These are phyloP conservation scores for Candida sanyiensis DNA, from an alignment of 805 yeast species.

Conservation along the genomic window DNA sequence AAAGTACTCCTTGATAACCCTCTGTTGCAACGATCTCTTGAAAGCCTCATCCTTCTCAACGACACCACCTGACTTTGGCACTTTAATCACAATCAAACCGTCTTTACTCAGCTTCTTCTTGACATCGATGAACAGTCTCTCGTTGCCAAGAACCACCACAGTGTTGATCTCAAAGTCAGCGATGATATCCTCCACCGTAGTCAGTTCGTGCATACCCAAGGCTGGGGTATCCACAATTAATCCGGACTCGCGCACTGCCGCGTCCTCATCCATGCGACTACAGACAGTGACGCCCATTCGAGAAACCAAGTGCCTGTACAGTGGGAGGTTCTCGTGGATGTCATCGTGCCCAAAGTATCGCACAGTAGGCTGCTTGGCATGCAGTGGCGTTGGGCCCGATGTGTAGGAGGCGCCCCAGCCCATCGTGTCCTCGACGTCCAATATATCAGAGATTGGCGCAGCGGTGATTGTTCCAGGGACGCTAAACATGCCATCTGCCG, in stretches of 20 bases:
- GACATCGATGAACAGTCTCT: slow-evolving; percentile 59
- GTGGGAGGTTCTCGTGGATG: slow-evolving; percentile 36
- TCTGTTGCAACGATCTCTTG: slow-evolving; percentile 66
- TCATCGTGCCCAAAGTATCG: slow-evolving; percentile 70
- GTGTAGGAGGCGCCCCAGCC: slow-evolving; percentile 76
- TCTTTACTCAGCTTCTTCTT: slow-evolving; percentile 40
- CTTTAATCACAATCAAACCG: slow-evolving; percentile 39
- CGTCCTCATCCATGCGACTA: slow-evolving; percentile 46
- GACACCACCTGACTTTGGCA: slow-evolving; percentile 71
- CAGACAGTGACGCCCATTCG: slow-evolving; percentile 32
- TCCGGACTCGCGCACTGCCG: slow-evolving; percentile 43
- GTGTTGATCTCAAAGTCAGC: slow-evolving; percentile 52
- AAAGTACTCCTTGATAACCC: slow-evolving; percentile 78
- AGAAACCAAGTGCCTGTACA: slow-evolving; percentile 28
- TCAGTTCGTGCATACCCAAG: slow-evolving; percentile 43
- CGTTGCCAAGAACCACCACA: slow-evolving; percentile 71
- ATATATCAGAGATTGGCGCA: slow-evolving; percentile 70
- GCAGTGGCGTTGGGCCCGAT: slow-evolving; percentile 69
- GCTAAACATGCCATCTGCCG: slow-evolving; percentile 60
- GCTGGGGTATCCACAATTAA: slow-evolving; percentile 72
- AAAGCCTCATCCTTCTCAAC: slow-evolving; percentile 68
- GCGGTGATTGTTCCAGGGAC: slow-evolving; percentile 85
- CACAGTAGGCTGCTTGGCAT: slow-evolving; percentile 87
- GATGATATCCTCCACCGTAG: slow-evolving; percentile 50
- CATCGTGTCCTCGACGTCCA: slow-evolving; percentile 61